These are phyloP conservation scores for Hypsizygus marmoreus DNA, from an alignment of 768 basidiomycete genomes.

Conservation along the genomic window DNA sequence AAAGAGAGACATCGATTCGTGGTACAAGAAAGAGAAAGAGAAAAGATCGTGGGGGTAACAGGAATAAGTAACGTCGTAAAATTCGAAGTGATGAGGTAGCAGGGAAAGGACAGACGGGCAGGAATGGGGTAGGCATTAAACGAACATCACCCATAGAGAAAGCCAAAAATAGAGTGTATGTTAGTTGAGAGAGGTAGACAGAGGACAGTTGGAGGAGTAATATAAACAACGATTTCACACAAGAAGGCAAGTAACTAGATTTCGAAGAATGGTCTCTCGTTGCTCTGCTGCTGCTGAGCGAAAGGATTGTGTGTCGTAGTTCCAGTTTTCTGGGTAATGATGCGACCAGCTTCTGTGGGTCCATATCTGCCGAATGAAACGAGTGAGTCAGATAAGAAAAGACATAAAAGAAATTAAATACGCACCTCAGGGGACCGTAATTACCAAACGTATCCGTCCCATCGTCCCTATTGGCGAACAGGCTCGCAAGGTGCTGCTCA, in stretches of 20 bases:
- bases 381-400: background rate
- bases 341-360: conserved; percentile 53
- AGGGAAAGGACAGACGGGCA: too few relatives aligned
- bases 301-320: conserved; percentile 64
- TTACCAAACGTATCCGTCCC: conserved; percentile 98
- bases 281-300: conserved; percentile 53
- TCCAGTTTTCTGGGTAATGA: conserved; percentile 47
- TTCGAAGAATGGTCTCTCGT: conserved; percentile 81
- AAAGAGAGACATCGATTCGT: too few relatives aligned
- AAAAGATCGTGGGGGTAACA: too few relatives aligned
- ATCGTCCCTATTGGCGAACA: conserved; percentile 89
- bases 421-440: conserved; percentile 68
- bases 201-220: too few relatives aligned
- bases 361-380: conserved; percentile 47
- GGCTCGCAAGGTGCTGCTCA: conserved; percentile 73
- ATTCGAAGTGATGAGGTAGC: too few relatives aligned
- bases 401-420: conserved; percentile 17
- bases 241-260: conserved; percentile 38
- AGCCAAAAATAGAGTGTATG: background rate
- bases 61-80: too few relatives aligned
- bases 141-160: too few relatives aligned
- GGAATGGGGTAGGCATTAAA: too few relatives aligned
- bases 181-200: background rate
- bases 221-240: too few relatives aligned
- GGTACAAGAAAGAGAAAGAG: too few relatives aligned